Conservation (phyloP, 2,329 filamentous ascomycete species). For the Elsinoe perseae region DNA sequence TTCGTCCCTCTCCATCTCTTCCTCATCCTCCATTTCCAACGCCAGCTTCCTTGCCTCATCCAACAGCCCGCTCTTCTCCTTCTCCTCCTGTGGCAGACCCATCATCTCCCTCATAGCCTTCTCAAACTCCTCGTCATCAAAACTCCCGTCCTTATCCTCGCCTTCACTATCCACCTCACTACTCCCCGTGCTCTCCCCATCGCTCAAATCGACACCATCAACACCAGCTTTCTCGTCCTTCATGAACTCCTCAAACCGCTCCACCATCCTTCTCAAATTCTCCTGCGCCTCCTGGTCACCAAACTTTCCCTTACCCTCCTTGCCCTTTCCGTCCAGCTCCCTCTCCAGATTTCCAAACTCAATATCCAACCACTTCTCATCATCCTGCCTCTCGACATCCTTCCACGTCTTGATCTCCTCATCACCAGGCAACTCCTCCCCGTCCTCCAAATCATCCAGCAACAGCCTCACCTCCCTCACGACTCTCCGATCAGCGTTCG, state of each 20-base stretch:
- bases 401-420: constrained; percentile 67
- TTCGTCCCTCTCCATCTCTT: constrained; percentile 40
- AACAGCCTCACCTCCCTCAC: constrained; percentile 70
- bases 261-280: constrained; percentile 83
- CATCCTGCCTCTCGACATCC: constrained; percentile 54
- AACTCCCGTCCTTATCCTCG: constrained; percentile 68
- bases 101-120: constrained; percentile 90
- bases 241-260: constrained; percentile 78
- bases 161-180: constrained; percentile 23
- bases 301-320: constrained; percentile 34
- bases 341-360: constrained; percentile 81
- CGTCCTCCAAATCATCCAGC: constrained; percentile 65
- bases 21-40: constrained; percentile 37
- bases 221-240: constrained; percentile 74
- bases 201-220: constrained; percentile 68
- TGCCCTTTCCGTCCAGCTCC: constrained; percentile 53
- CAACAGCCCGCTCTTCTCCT: constrained; percentile 28
- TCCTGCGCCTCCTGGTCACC: constrained; percentile 61
- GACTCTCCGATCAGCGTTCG: constrained; percentile 58
- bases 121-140: constrained; percentile 77
- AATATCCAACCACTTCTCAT: constrained; percentile 88
- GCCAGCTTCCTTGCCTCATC: constrained; percentile 31
- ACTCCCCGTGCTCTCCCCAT: constrained; percentile 39
- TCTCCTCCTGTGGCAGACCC: constrained; percentile 50
- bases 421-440: constrained; percentile 65